These are phyloP conservation scores for Apiospora koreana DNA, from an alignment of 2,329 filamentous ascomycete species.

Conservation along the genomic window DNA sequence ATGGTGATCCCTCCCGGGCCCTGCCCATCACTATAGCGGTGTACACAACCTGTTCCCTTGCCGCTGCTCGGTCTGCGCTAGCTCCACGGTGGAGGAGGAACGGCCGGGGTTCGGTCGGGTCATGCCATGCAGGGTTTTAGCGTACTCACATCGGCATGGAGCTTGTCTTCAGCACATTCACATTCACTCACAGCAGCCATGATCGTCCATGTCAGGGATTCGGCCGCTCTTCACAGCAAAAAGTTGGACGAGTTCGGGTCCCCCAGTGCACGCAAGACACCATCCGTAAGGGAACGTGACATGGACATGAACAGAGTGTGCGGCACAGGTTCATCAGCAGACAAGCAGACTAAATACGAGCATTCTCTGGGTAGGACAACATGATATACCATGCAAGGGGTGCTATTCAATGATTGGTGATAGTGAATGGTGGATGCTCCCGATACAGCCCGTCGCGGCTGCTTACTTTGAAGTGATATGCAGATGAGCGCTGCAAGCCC, in stretches of 20 bases:
- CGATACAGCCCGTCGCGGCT: conserved; percentile 8
- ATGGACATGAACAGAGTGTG: background rate
- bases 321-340: background rate
- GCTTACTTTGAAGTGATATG: conserved; percentile 4
- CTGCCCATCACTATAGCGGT: background rate
- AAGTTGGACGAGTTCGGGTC: background rate
- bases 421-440: background rate
- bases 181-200: background rate
- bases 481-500: conserved; percentile 1
- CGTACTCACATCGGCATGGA: background rate
- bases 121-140: background rate
- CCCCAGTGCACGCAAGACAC: background rate
- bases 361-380: conserved; percentile 5
- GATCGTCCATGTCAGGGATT: conserved; percentile 5
- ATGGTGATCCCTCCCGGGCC: background rate
- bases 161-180: conserved; percentile 1
- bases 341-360: background rate
- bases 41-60: background rate
- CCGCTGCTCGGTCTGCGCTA: conserved; percentile 6
- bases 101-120: background rate
- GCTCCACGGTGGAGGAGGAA: background rate
- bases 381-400: conserved; percentile 10
- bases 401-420: conserved; percentile 4
- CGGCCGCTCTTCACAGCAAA: background rate
- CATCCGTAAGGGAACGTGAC: background rate